Percentiles rank a stretch among this genome's conserved stretches.
phyloP scores from a whole-genome alignment of 2,329 filamentous ascomycete species.

The Pseudogymnoascus sp. region DNA sequence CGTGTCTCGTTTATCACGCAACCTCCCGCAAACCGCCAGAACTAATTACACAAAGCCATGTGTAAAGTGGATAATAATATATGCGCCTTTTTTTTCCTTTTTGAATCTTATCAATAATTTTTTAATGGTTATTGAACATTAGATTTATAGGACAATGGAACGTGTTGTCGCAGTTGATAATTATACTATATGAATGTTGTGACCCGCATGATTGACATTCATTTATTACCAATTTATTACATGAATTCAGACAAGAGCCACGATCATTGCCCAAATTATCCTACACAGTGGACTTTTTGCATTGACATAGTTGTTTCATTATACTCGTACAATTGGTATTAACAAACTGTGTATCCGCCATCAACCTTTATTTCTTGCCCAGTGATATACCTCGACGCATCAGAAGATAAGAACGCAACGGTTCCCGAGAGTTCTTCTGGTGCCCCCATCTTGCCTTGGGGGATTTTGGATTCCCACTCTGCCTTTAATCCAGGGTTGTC shows the following conservation, averaged over 20 bases:
- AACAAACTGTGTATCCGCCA: conserved; percentile 28
- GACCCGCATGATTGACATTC: not conserved
- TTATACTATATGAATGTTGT: not conserved
- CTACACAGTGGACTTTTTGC: not conserved
- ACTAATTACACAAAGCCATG: not conserved
- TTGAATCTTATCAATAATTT: not conserved
- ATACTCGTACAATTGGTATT: not conserved
- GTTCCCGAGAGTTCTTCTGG: conserved; percentile 92
- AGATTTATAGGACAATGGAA: not conserved
- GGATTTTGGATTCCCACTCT: conserved; percentile 89
- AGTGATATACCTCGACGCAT: conserved; percentile 54
- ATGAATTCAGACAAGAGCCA: not conserved
- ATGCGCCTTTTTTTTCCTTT: not conserved
- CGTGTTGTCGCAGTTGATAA: not conserved
- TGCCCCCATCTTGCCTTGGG: conserved; percentile 85
- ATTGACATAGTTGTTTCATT: not conserved
- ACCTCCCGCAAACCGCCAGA: not conserved
- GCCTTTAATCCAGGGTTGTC: conserved; percentile 85
- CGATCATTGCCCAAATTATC: not conserved
- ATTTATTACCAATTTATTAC: not conserved
- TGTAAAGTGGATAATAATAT: not conserved
- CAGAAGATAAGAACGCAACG: conserved; percentile 54
- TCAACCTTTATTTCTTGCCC: conserved; percentile 47
- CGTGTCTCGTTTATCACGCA: not conserved
- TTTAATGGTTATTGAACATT: not conserved